Evolutionary conservation across 78 protist species (phyloP).

Genomic region (Acrasis kona): DNA sequence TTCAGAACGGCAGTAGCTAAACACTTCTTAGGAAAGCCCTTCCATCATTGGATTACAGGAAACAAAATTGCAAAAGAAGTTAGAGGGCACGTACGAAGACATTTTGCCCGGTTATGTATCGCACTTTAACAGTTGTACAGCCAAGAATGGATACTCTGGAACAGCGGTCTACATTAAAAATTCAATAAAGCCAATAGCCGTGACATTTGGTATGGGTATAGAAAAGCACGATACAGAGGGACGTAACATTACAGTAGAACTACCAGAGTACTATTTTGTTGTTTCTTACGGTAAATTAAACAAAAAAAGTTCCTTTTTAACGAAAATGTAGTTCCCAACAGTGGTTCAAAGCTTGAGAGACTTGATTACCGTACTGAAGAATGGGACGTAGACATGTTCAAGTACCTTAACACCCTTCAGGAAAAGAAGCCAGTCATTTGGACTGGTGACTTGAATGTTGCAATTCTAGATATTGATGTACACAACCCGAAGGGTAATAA

Average conservation of each 20-base stretch:
- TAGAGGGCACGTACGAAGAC: not conserved
- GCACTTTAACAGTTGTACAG: conserved; percentile 4
- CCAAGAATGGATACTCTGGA: conserved; percentile 18
- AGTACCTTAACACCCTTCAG: not conserved
- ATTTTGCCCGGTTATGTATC: conserved; percentile 2
- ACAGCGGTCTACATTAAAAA: conserved; percentile 9
- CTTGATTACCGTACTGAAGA: conserved; percentile 12
- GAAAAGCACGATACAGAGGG: conserved; percentile 14
- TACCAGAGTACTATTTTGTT: not conserved
- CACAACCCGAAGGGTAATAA: not conserved
- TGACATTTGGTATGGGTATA: not conserved
- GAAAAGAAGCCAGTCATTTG: conserved; percentile 1
- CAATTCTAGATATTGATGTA: not conserved
- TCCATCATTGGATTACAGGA: conserved; percentile 18
- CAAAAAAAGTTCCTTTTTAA: no score
- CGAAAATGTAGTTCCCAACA: conserved; percentile 19
- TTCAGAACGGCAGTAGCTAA: not conserved
- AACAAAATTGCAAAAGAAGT: not conserved
- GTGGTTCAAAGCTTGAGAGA: not conserved
- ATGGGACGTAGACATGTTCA: not conserved
- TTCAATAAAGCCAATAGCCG: not conserved
- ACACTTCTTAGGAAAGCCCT: not conserved
- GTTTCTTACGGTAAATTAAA: conserved; percentile 9
- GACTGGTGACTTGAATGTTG: conserved; percentile 19
- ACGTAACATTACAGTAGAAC: conserved; percentile 3